These are phyloP conservation scores for Pythium myriotylum DNA, from an alignment of 352 stramenopile species.

Conservation along the genomic window DNA sequence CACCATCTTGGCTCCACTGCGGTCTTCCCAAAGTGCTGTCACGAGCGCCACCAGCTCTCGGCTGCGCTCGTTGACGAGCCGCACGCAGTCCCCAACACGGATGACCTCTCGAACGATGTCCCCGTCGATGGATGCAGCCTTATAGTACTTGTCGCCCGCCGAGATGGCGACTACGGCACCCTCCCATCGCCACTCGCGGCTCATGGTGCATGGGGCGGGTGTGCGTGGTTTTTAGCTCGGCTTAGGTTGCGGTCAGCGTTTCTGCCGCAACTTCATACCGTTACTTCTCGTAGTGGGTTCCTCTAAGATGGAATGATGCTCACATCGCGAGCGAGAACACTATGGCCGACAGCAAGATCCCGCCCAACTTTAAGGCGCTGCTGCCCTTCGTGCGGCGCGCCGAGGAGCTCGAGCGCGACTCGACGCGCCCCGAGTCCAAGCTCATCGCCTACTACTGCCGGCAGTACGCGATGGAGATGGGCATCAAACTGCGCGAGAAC, in stretches of 20 bases:
- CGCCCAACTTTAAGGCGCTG: conserved; percentile 93
- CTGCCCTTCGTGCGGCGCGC: conserved; percentile 93
- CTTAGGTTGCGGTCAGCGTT: no score
- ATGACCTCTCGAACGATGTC: background rate
- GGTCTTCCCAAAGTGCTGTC: conserved; percentile 27
- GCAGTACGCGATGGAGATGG: conserved; percentile 88
- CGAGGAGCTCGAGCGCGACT: conserved; percentile 94
- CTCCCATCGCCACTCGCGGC: conserved; percentile 19
- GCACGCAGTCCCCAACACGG: conserved; percentile 21
- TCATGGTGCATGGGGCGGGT: conserved; percentile 7
- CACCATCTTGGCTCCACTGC: conserved; percentile 17
- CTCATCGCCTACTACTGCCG: conserved; percentile 95
- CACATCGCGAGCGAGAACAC: conserved; percentile 3
- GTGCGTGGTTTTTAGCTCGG: background rate
- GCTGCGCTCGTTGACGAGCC: conserved; percentile 13
- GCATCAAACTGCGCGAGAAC: conserved; percentile 86
- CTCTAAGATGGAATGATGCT: conserved; percentile 31
- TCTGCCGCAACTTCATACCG: conserved; percentile 26
- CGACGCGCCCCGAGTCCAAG: conserved; percentile 89
- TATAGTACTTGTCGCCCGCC: conserved; percentile 26
- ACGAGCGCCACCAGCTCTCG: conserved; percentile 20
- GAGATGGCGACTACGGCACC: conserved; percentile 27
- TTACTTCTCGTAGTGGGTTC: conserved; percentile 20
- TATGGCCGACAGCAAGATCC: conserved; percentile 83
- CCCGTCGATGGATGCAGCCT: conserved; percentile 8